Evolutionary conservation across 345 rosid genomes (phyloP), one percentile per base, ranked within the genome.

Genomic region (Ceriops decandra): DNA sequence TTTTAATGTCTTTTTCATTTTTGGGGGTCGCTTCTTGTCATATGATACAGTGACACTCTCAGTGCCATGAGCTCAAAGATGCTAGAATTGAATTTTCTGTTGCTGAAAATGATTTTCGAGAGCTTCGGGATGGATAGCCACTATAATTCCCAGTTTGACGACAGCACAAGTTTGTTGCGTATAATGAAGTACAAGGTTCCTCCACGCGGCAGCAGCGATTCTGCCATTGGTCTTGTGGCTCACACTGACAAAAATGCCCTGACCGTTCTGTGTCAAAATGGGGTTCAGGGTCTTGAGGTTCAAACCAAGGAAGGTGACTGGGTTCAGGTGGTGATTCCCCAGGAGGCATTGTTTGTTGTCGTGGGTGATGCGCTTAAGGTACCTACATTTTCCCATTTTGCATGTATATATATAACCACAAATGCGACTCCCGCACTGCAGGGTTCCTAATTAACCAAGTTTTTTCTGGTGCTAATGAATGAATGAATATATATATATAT

Each of bases 341-440:
- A 52, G 19, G 64, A 76, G 57, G 82, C 80, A 49, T 69, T 82
- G 16, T 3, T 74, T 0, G 82, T 79, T 70, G 38, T 82, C n/a
- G 76, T 75, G 5, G 87, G 84, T 6, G 90, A 86, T 42, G 68
- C 82, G 5, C 82, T 85, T 30, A 72, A 80, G 85, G 89, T 81
- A 71, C 5, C 16, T 3, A 5, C 10, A 1, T 56, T 0, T 24
- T 9, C 20, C 7, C 16, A 16, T 63, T 6, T 6, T 13, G 7
- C 20, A 6, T 15, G 4, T 22, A 2, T 38, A 9, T 11, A 1
- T 11, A 38, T 10, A 9, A 38, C 9, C 13, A 38, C 15, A 9
- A 42, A 13, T 13, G 49, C 49, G 19, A 42, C 2, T 42, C 49
- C 49, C 0, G 49, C 49, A 15, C 49, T 42, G 19, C 49, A 42